Conservation (phyloP, 148 eudicot genomes). For the Rhododendron griersonianum region DNA sequence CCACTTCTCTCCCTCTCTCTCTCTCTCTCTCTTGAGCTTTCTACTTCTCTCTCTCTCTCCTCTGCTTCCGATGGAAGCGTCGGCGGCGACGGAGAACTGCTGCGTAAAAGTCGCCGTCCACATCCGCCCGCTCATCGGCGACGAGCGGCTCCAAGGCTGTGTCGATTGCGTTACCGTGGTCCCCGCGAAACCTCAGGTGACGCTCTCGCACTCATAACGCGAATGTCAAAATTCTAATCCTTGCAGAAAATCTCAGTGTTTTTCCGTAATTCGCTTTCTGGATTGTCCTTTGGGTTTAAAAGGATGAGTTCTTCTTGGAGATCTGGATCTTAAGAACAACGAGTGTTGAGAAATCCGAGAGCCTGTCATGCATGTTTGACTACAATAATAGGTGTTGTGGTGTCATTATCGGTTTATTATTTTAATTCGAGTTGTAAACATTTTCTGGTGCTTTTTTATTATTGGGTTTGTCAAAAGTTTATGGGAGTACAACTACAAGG, state of each 20-base stretch:
- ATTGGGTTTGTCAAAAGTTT: background rate
- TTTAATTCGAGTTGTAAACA: background rate
- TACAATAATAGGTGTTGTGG: background rate
- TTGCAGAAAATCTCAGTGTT: background rate
- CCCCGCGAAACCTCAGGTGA: conserved; percentile 84
- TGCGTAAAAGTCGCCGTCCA: conserved; percentile 94
- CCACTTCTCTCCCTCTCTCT: background rate
- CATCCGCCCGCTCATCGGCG: conserved; percentile 83
- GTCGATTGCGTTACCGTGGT: conserved; percentile 80
- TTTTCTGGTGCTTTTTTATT: background rate
- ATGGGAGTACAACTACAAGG: background rate
- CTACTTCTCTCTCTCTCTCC: conserved; percentile 2
- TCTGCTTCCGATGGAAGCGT: conserved; percentile 36
- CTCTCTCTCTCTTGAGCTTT: too few species aligned
- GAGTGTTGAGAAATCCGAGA: background rate
- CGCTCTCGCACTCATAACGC: background rate
- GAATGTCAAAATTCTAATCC: background rate
- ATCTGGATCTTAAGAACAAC: conserved; percentile 19
- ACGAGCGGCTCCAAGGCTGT: conserved; percentile 88
- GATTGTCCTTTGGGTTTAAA: background rate
- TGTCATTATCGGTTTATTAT: background rate
- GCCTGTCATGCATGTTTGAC: conserved; percentile 11
- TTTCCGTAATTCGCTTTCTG: background rate
- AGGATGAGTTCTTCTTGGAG: background rate
- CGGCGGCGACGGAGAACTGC: conserved; percentile 59